Percentiles rank a stretch among this genome's conserved stretches.
Conservation (phyloP, 2,329 filamentous ascomycete genomes). For the Acrodontium crateriforme region DNA sequence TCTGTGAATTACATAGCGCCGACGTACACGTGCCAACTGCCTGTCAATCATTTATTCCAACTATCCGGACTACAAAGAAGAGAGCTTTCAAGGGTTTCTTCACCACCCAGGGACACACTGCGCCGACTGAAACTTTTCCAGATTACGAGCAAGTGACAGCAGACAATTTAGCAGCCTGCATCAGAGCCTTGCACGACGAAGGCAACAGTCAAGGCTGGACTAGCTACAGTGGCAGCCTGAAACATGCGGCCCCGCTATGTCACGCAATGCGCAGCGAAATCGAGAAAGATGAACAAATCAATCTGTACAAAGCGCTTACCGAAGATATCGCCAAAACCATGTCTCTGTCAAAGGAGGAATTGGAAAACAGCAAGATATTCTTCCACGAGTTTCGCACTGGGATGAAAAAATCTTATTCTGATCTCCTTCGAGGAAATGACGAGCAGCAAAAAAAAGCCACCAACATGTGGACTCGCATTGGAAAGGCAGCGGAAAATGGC, state of each 20-base stretch:
- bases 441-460: slow-evolving; percentile 2
- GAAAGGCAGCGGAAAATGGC: neutral
- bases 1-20: slow-evolving; percentile 47
- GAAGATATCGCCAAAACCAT: slow-evolving; percentile 3
- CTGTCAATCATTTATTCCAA: slow-evolving; percentile 37
- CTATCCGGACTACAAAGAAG: slow-evolving; percentile 21
- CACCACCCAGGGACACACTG: slow-evolving; percentile 4
- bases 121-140: slow-evolving; percentile 6
- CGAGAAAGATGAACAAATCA: slow-evolving; percentile 33
- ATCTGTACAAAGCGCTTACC: slow-evolving; percentile 8
- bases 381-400: slow-evolving; percentile 5
- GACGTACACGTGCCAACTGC: slow-evolving; percentile 34
- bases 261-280: slow-evolving; percentile 44
- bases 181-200: slow-evolving; percentile 34
- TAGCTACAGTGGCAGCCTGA: slow-evolving; percentile 48
- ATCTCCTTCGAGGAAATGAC: slow-evolving; percentile 7
- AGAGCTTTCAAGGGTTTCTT: slow-evolving; percentile 14
- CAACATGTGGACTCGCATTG: slow-evolving; percentile 4
- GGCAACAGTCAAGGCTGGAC: slow-evolving; percentile 46
- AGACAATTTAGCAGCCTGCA: slow-evolving; percentile 34
- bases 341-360: slow-evolving; percentile 6
- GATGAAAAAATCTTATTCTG: slow-evolving; percentile 7
- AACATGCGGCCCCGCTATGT: slow-evolving; percentile 49
- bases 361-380: slow-evolving; percentile 3
- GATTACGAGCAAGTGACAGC: slow-evolving; percentile 17